Evolutionary conservation across 2,329 filamentous ascomycete species (phyloP), one percentile per base, ranked within the genome.

Genomic region (Fusarium burgessii): DNA sequence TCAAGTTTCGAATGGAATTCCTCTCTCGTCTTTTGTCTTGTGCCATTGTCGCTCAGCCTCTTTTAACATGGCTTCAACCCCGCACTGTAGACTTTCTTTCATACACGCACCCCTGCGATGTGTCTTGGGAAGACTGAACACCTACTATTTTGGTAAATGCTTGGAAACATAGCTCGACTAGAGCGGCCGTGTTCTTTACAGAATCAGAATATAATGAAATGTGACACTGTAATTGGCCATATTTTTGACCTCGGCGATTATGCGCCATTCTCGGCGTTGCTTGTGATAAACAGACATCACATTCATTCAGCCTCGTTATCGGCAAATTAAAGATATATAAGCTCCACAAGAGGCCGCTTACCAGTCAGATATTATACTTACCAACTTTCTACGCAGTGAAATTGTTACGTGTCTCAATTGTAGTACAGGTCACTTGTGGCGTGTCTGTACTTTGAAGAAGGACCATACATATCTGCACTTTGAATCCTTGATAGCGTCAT

Each of bases 401-500:
- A 14, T 38, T 38, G 23, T 13, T 41, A 35, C 25, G 35, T 55
- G 27, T 20, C 45, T 42, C 45, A 7, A 17, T 17, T 35, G 32
- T 25, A 51, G 15, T 40, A n/a, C 32, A 62, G 42, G 36, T 61
- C 38, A 23, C 23, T 61, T 41, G 43, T 59, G 41, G 20, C 32
- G 40, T 36, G n/a, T 51, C 25, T 32, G 23, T 40, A 55, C 43
- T 45, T n/a, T 18, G 33, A 62, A 27, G 45, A 63, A 63, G 50
- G 57, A 62, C 23, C 45, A 62, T 50, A 32, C 40, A 54, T 23
- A 23, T 41, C 43, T 56, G 49, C 49, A 45, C 33, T 42, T 43
- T 51, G 45, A 50, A 33, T 65, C 41, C 62, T 60, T 46, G 55
- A 58, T 71, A 71, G 68, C 68, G 68, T 72, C 68, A 72, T 71